phyloP scores from a whole-genome alignment of 768 basidiomycete species.

The Sporobolomyces roseus region DNA sequence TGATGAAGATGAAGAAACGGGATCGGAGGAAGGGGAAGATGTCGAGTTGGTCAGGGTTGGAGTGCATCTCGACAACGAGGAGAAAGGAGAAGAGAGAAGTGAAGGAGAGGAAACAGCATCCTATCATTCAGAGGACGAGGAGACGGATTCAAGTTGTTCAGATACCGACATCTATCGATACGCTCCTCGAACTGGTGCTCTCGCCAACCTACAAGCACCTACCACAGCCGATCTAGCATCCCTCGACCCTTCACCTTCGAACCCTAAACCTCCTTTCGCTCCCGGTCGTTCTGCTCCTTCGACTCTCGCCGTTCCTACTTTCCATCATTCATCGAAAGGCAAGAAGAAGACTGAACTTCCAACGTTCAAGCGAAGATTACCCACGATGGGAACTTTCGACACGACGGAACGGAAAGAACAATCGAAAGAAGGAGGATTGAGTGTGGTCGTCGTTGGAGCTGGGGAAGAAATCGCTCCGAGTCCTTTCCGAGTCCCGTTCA shows the following conservation, averaged over 20 bases:
- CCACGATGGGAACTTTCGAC: slow-evolving; percentile 35
- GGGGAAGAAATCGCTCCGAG: slow-evolving; percentile 27
- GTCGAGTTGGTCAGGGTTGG: slow-evolving; percentile 42
- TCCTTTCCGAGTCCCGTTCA: slow-evolving; percentile 21
- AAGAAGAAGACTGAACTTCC: background rate
- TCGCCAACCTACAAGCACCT: slow-evolving; percentile 35
- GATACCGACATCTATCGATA: slow-evolving; percentile 38
- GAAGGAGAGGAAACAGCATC: background rate
- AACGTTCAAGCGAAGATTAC: slow-evolving; percentile 3
- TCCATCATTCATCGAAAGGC: background rate
- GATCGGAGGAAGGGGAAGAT: slow-evolving; percentile 36
- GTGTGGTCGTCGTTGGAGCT: slow-evolving; percentile 26
- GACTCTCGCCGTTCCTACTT: background rate
- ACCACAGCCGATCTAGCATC: slow-evolving; percentile 36
- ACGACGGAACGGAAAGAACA: background rate
- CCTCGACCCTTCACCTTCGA: slow-evolving; percentile 13
- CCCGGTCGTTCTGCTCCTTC: background rate
- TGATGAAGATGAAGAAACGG: slow-evolving; percentile 37
- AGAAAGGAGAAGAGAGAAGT: background rate
- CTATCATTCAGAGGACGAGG: slow-evolving; percentile 25
- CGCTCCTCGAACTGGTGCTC: slow-evolving; percentile 34
- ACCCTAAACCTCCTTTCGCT: slow-evolving; percentile 6
- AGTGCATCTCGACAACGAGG: slow-evolving; percentile 29
- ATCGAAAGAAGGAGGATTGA: background rate
- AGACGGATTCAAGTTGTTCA: slow-evolving; percentile 39